A percentile compares a stretch with the other conserved stretches of the same genome.
Conservation (phyloP, 805 yeast genomes). For the Ogataea pilisensis region DNA sequence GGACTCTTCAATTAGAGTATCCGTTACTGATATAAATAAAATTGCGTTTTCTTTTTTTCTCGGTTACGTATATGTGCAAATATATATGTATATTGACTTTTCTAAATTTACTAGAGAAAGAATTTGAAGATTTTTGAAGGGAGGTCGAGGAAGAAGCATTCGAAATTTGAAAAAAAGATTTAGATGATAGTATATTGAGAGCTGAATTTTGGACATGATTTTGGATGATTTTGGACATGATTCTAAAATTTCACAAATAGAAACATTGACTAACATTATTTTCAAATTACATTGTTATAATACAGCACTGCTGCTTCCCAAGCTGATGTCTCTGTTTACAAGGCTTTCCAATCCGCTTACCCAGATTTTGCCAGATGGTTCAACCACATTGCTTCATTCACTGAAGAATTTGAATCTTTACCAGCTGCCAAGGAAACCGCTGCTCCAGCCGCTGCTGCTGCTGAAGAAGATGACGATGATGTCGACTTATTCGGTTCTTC, state of each 20-base stretch:
- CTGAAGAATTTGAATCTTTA: conserved; percentile 74
- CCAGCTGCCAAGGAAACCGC: conserved; percentile 67
- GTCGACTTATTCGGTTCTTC: conserved; percentile 93
- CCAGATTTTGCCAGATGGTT: conserved; percentile 98
- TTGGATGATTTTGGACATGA: too few relatives aligned
- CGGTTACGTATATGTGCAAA: too few relatives aligned
- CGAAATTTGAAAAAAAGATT: too few relatives aligned
- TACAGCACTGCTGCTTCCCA: conserved; percentile 82
- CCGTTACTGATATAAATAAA: conserved; percentile 21
- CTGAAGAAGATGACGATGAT: conserved; percentile 83
- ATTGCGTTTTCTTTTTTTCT: too few relatives aligned
- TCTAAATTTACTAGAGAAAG: too few relatives aligned
- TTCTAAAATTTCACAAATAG: too few relatives aligned
- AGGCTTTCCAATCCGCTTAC: conserved; percentile 87
- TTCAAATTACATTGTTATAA: conserved; percentile 18
- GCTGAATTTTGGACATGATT: too few relatives aligned
- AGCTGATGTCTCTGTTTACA: conserved; percentile 92
- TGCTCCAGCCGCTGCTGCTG: conserved; percentile 57
- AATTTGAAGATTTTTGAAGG: too few relatives aligned
- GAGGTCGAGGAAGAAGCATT: too few relatives aligned
- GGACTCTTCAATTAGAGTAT: conserved; percentile 37
- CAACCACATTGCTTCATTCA: conserved; percentile 94
- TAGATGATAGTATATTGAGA: too few relatives aligned
- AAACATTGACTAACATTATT: too few relatives aligned
- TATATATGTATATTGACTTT: too few relatives aligned